phyloP scores from a whole-genome alignment of 192 early-diverging fungal species.

The Diversispora eburnea region DNA sequence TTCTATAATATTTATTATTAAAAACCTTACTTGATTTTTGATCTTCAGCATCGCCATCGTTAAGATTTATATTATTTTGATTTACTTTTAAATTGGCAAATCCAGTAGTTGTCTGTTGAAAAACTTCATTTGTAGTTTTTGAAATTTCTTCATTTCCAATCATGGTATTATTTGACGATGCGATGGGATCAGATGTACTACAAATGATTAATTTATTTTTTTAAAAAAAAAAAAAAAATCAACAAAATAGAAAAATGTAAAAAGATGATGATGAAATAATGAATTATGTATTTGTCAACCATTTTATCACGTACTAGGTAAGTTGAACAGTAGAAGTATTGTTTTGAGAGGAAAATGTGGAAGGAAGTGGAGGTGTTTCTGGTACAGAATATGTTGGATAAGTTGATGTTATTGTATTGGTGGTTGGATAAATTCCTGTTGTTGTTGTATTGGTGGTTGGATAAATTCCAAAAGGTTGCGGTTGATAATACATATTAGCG shows the following conservation, averaged over 20 bases:
- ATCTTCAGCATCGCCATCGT: background rate
- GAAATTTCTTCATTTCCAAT: background rate
- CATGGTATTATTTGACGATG: background rate
- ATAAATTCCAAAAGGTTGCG: constrained; percentile 15
- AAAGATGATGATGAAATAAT: background rate
- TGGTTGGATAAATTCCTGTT: constrained; percentile 16
- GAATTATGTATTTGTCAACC: too few relatives aligned
- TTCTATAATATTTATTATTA: background rate
- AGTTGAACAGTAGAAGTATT: too few relatives aligned
- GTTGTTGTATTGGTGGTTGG: constrained; percentile 10
- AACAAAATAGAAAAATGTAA: background rate
- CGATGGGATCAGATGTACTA: background rate
- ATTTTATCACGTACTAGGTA: too few relatives aligned
- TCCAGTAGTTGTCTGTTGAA: constrained; percentile 21
- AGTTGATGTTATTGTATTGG: too few relatives aligned
- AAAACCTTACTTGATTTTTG: constrained; percentile 9
- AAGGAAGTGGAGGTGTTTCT: too few relatives aligned
- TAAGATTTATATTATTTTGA: background rate
- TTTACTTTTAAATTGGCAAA: constrained; percentile 19
- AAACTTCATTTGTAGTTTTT: constrained; percentile 1
- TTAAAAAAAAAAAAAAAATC: too few relatives aligned
- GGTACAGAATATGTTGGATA: constrained; percentile 1
- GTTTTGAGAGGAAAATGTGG: too few relatives aligned
- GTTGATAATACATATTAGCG: constrained; percentile 19
- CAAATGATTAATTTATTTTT: background rate